These are phyloP conservation scores for Kazachstania sp. DNA, from an alignment of 1,139 yeast species.

Conservation along the genomic window DNA sequence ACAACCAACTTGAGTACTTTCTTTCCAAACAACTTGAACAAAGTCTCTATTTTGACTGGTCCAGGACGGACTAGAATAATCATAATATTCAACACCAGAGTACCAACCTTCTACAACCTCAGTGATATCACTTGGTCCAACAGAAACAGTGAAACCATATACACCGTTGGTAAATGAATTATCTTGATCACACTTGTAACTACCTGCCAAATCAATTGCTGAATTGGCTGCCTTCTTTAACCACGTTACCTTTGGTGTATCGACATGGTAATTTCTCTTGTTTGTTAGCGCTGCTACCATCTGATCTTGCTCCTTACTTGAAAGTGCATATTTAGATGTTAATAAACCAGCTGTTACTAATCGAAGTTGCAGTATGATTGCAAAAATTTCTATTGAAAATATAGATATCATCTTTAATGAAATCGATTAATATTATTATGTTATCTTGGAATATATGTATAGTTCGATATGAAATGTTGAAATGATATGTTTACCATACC, in stretches of 20 bases:
- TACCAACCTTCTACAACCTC: background rate
- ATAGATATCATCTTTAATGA: background rate
- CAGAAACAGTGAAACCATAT: background rate
- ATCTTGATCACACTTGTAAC: background rate
- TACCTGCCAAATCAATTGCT: conserved; percentile 1
- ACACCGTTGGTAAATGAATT: background rate
- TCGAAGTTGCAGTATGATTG: background rate
- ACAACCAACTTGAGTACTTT: conserved; percentile 1
- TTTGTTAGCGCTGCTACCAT: conserved; percentile 1
- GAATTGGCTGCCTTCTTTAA: background rate
- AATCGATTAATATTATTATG: background rate
- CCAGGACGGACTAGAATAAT: background rate
- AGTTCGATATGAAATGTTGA: no score
- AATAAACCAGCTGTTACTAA: background rate
- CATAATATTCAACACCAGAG: background rate
- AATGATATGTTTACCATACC: no score
- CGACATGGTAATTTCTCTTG: conserved; percentile 2
- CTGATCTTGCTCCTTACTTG: conserved; percentile 1
- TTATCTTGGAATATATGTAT: no score
- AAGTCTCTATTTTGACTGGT: background rate
- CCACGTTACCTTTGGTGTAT: background rate
- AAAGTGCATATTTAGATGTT: conserved; percentile 1
- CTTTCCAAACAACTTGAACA: background rate
- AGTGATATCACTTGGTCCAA: background rate
- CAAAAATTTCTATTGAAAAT: background rate